Percentiles rank a stretch among this genome's conserved stretches.
These are phyloP conservation scores for Herpetomonas tarakana DNA, from an alignment of 208 protist genomes.

Conservation along the genomic window DNA sequence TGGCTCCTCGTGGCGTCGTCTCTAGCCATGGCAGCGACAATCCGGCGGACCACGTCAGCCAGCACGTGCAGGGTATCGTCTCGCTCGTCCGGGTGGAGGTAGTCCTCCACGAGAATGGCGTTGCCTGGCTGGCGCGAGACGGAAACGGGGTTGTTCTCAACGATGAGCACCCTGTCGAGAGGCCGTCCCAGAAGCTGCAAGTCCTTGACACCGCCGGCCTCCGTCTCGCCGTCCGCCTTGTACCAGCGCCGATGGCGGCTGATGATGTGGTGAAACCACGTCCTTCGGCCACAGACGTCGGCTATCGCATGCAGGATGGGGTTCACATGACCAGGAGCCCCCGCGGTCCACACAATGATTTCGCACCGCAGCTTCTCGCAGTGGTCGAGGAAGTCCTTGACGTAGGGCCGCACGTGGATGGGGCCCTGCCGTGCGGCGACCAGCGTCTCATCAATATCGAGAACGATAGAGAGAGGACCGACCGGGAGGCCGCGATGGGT, in stretches of 20 bases:
- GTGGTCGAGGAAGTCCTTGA: constrained; percentile 44
- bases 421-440: constrained; percentile 53
- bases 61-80: constrained; percentile 59
- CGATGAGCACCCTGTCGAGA: constrained; percentile 45
- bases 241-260: constrained; percentile 76
- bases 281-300: constrained; percentile 26
- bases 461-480: constrained; percentile 51
- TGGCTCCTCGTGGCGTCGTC: too few relatives aligned
- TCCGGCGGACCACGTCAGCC: constrained; percentile 36
- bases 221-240: constrained; percentile 12
- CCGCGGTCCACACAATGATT: constrained; percentile 77
- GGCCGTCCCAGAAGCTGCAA: constrained; percentile 46
- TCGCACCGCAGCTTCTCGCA: constrained; percentile 61
- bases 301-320: constrained; percentile 48
- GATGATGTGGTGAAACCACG: constrained; percentile 83
- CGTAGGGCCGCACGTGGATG: constrained; percentile 49
- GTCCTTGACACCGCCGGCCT: constrained; percentile 56
- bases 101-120: constrained; percentile 77
- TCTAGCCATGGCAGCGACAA: constrained; percentile 20
- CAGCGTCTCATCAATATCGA: constrained; percentile 85
- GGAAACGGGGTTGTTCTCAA: constrained; percentile 85
- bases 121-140: constrained; percentile 44
- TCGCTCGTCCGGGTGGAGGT: constrained; percentile 27
- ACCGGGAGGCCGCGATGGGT: not conserved
- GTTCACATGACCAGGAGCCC: constrained; percentile 60